These are phyloP conservation scores for Penicillium sp. DNA, from an alignment of 2,329 filamentous ascomycete genomes.

Conservation along the genomic window DNA sequence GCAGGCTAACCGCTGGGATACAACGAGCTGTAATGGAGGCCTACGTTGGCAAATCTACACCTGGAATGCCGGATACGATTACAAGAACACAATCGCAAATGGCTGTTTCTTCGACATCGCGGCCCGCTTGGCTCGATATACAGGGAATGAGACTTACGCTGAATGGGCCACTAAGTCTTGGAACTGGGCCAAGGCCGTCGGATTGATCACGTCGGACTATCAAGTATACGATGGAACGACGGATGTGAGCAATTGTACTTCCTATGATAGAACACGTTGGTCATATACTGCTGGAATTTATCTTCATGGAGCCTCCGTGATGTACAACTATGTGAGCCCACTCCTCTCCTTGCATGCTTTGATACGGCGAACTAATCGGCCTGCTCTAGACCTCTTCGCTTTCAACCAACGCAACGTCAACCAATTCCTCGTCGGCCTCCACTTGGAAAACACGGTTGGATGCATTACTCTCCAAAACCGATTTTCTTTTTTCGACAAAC, in stretches of 20 bases:
- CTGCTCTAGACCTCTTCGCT: not conserved
- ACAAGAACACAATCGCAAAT: slow-evolving; percentile 56
- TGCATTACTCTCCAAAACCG: slow-evolving; percentile 56
- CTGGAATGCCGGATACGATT: slow-evolving; percentile 53
- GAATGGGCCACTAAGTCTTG: slow-evolving; percentile 39
- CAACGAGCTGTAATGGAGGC: slow-evolving; percentile 65
- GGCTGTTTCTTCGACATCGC: slow-evolving; percentile 55
- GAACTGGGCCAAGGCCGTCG: slow-evolving; percentile 40
- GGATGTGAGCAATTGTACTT: slow-evolving; percentile 48
- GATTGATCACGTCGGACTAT: slow-evolving; percentile 47
- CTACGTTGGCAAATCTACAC: slow-evolving; percentile 77
- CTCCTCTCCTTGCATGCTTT: not conserved
- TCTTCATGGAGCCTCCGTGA: slow-evolving; percentile 50
- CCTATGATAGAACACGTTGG: slow-evolving; percentile 51
- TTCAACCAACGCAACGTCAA: slow-evolving; percentile 6
- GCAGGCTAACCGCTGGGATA: slow-evolving; percentile 69
- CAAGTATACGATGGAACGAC: slow-evolving; percentile 54
- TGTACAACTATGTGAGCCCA: slow-evolving; percentile 47
- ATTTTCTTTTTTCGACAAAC: slow-evolving; percentile 58
- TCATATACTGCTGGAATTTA: slow-evolving; percentile 52
- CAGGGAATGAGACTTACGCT: slow-evolving; percentile 41
- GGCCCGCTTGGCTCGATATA: slow-evolving; percentile 42
- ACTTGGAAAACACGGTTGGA: slow-evolving; percentile 47
- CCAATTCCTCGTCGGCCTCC: slow-evolving; percentile 12
- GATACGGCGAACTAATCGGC: not conserved